phyloP scores from a whole-genome alignment of 208 protist species.

The Porcisia deanei region DNA sequence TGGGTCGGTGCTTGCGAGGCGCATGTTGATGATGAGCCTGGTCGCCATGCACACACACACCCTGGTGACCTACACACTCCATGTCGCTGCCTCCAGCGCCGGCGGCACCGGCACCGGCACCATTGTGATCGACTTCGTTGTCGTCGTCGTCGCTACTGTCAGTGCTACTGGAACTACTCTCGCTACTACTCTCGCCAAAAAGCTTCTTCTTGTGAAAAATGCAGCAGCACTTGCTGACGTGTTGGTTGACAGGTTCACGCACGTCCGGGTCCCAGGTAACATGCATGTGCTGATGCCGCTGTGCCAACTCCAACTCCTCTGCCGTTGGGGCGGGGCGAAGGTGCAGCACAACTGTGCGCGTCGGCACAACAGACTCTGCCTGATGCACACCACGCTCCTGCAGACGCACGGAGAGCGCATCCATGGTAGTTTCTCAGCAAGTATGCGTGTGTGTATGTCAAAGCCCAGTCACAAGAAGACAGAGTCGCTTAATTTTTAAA shows the following conservation, averaged over 20 bases:
- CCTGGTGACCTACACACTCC: conserved; percentile 2
- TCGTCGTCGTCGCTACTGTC: conserved; percentile 23
- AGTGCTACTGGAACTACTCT: conserved; percentile 43
- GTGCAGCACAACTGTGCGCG: conserved; percentile 32
- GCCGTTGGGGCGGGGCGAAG: conserved; percentile 26
- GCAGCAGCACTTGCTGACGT: conserved; percentile 88
- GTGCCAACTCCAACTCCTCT: conserved; percentile 19
- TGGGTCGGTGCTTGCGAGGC: conserved; percentile 21
- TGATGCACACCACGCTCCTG: conserved; percentile 1
- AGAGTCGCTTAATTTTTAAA: not conserved
- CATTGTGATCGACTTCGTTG: conserved; percentile 12
- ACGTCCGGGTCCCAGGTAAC: conserved; percentile 69
- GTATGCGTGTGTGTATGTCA: not conserved
- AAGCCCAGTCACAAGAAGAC: not conserved
- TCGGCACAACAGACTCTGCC: conserved; percentile 17
- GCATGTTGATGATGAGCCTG: not conserved
- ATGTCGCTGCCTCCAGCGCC: not conserved
- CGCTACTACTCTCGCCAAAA: conserved; percentile 85
- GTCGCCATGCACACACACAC: conserved; percentile 12
- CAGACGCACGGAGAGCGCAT: conserved; percentile 15
- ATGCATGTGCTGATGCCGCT: conserved; percentile 24
- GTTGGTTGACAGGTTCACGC: conserved; percentile 61
- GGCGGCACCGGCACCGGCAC: not conserved
- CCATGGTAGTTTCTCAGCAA: conserved; percentile 6
- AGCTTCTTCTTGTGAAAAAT: conserved; percentile 89